These are phyloP conservation scores for Diutina mesorugosa DNA, from an alignment of 1,139 yeast genomes.

Conservation along the genomic window DNA sequence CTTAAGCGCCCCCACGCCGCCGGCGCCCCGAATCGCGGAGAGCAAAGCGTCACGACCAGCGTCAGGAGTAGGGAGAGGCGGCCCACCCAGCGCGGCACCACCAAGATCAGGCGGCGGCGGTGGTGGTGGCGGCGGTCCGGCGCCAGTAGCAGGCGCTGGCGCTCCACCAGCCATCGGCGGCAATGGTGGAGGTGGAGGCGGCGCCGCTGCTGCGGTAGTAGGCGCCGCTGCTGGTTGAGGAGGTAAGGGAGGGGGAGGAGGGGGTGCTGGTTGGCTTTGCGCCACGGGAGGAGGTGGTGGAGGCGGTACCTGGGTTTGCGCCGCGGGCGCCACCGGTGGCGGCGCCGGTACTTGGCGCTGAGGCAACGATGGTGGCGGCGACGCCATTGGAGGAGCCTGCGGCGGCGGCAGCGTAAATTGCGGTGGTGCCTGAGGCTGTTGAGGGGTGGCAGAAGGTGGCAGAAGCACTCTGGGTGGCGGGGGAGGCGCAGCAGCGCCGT, in stretches of 20 bases:
- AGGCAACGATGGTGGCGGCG: not conserved
- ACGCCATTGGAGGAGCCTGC: slow-evolving; percentile 9
- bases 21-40: slow-evolving; percentile 76
- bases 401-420: slow-evolving; percentile 2
- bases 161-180: slow-evolving; percentile 7
- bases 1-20: slow-evolving; percentile 44
- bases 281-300: slow-evolving; percentile 4
- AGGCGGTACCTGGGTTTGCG: slow-evolving; percentile 4
- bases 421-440: slow-evolving; percentile 2
- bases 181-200: slow-evolving; percentile 8
- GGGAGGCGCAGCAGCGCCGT: slow-evolving; percentile 4
- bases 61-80: slow-evolving; percentile 24
- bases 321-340: slow-evolving; percentile 8
- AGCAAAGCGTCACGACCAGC: slow-evolving; percentile 69
- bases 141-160: slow-evolving; percentile 9
- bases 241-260: slow-evolving; percentile 5
- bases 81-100: slow-evolving; percentile 8
- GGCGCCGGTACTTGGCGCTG: slow-evolving; percentile 4
- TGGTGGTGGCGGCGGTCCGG: slow-evolving; percentile 21
- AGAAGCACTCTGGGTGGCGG: slow-evolving; percentile 8
- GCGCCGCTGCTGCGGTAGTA: not conserved
- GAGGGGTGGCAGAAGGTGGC: slow-evolving; percentile 6
- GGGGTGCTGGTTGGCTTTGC: slow-evolving; percentile 1
- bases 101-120: slow-evolving; percentile 11
- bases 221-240: slow-evolving; percentile 8